phyloP scores from a whole-genome alignment of 2,329 filamentous ascomycete genomes.

The Cytospora mali region DNA sequence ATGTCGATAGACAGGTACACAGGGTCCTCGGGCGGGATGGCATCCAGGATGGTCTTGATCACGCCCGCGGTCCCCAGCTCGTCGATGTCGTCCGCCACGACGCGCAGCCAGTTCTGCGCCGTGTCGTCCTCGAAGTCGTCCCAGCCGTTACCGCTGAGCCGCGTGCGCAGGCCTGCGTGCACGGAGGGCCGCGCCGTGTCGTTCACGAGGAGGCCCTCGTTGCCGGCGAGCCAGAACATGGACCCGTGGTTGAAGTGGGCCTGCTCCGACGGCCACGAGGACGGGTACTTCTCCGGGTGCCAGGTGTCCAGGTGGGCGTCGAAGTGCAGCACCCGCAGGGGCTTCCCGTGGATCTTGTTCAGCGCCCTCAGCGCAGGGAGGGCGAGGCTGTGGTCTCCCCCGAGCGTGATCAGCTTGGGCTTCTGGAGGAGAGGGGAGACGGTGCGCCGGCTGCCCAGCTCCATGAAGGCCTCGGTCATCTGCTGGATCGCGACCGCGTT shows the following conservation, averaged over 20 bases:
- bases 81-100: slow-evolving; percentile 85
- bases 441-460: slow-evolving; percentile 57
- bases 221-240: slow-evolving; percentile 88
- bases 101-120: slow-evolving; percentile 76
- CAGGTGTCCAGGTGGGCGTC: slow-evolving; percentile 83
- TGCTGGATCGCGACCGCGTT: slow-evolving; percentile 79
- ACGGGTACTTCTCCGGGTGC: slow-evolving; percentile 80
- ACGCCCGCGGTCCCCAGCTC: slow-evolving; percentile 75
- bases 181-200: slow-evolving; percentile 69
- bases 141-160: slow-evolving; percentile 67
- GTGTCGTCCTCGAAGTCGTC: slow-evolving; percentile 73
- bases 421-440: slow-evolving; percentile 38
- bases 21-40: slow-evolving; percentile 73
- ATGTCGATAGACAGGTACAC: slow-evolving; percentile 53
- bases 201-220: slow-evolving; percentile 78
- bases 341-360: slow-evolving; percentile 61
- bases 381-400: slow-evolving; percentile 73
- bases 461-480: slow-evolving; percentile 79
- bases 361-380: slow-evolving; percentile 70
- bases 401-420: slow-evolving; percentile 67
- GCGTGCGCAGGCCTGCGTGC: slow-evolving; percentile 80
- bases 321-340: slow-evolving; percentile 73
- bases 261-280: slow-evolving; percentile 70
- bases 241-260: slow-evolving; percentile 83
- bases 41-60: slow-evolving; percentile 68